Evolutionary conservation across 2,329 filamentous ascomycete species (phyloP).

Genomic region (Ophiosphaerella herpotricha): DNA sequence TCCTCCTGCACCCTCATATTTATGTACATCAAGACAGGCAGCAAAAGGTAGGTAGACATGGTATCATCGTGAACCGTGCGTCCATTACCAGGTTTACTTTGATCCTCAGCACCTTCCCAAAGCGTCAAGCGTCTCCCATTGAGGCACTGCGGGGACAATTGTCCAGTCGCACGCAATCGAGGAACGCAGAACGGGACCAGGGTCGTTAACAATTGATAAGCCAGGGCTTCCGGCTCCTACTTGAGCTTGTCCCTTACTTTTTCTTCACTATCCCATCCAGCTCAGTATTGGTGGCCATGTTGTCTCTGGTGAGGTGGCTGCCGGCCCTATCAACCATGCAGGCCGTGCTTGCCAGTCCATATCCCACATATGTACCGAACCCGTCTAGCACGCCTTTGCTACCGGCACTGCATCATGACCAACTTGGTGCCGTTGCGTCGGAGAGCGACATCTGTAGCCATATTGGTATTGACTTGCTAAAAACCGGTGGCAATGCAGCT

Average conservation of each 20-base stretch:
- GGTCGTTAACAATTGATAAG: slow-evolving; percentile 2
- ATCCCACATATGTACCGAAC: slow-evolving; percentile 10
- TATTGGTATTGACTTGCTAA: slow-evolving; percentile 54
- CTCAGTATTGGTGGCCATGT: slow-evolving; percentile 21
- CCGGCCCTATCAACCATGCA: slow-evolving; percentile 35
- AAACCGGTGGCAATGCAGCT: slow-evolving; percentile 57
- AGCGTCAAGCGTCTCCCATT: not conserved
- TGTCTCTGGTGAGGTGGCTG: slow-evolving; percentile 23
- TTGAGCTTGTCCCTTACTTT: slow-evolving; percentile 11
- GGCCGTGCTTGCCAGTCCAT: slow-evolving; percentile 29
- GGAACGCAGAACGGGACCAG: no score
- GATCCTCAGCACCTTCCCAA: not conserved
- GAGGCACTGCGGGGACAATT: not conserved
- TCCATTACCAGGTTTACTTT: no score
- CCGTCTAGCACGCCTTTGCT: slow-evolving; percentile 8
- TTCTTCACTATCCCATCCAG: slow-evolving; percentile 8
- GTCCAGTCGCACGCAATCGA: not conserved
- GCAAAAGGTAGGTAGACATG: not conserved
- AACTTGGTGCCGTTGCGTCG: slow-evolving; percentile 53
- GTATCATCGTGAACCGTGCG: not conserved
- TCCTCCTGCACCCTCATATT: not conserved
- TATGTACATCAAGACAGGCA: not conserved
- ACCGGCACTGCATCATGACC: slow-evolving; percentile 22
- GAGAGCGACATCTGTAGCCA: slow-evolving; percentile 51
- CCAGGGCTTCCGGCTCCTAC: slow-evolving; percentile 1